Conservation (phyloP, 2,329 filamentous ascomycete genomes). For the Lasiodiplodia citricola region DNA sequence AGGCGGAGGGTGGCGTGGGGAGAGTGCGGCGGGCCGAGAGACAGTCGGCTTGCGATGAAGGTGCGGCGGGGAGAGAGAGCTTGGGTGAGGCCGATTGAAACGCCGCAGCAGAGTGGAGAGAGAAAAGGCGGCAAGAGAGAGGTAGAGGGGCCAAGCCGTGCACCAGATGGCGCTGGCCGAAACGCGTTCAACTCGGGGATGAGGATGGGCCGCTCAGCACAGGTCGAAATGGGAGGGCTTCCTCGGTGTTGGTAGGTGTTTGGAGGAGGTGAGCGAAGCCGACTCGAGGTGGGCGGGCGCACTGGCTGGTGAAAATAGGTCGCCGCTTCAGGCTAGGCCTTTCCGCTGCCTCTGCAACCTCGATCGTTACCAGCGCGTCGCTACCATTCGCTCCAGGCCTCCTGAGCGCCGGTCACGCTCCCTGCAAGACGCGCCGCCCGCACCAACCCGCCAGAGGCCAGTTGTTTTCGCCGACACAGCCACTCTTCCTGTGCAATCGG, state of each 20-base stretch:
- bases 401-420: slow-evolving; percentile 17
- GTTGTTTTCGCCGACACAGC: slow-evolving; percentile 11
- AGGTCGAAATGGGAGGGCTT: slow-evolving; percentile 37
- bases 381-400: no score
- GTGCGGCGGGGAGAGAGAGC: slow-evolving; percentile 16
- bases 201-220: slow-evolving; percentile 39
- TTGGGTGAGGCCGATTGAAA: slow-evolving; percentile 38
- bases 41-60: slow-evolving; percentile 6
- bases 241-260: not conserved
- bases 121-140: slow-evolving; percentile 28
- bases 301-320: no score
- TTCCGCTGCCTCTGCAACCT: no score
- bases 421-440: slow-evolving; percentile 5
- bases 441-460: not conserved
- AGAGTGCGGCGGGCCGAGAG: slow-evolving; percentile 7
- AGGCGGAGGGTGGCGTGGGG: not conserved
- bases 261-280: slow-evolving; percentile 28
- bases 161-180: slow-evolving; percentile 48
- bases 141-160: slow-evolving; percentile 42
- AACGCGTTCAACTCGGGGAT: slow-evolving; percentile 43
- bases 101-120: slow-evolving; percentile 37
- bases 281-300: no score
- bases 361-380: no score
- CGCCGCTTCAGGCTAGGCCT: not conserved
- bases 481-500: slow-evolving; percentile 12